Evolutionary conservation across 768 basidiomycete genomes (phyloP).

Genomic region (Suillus lakei): DNA sequence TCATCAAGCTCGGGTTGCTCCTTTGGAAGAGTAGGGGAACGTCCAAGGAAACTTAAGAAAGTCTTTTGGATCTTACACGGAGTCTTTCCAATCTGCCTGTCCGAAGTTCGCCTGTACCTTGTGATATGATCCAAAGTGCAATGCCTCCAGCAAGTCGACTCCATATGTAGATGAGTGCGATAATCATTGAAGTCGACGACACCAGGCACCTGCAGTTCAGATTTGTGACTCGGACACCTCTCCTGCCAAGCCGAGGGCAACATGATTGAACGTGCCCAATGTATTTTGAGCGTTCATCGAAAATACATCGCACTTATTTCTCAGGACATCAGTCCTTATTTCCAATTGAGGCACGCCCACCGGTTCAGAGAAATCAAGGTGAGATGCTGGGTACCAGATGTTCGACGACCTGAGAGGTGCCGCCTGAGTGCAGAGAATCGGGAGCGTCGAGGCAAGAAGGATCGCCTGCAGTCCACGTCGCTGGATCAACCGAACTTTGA

Average conservation of each 20-base stretch:
- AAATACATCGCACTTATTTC: not conserved
- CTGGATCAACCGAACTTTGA: not conserved
- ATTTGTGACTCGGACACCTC: constrained; percentile 89
- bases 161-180: constrained; percentile 77
- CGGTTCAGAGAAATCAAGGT: not conserved
- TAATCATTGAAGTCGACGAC: constrained; percentile 76
- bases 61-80: constrained; percentile 53
- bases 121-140: constrained; percentile 68
- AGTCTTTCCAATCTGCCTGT: constrained; percentile 74
- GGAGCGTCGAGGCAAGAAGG: not conserved
- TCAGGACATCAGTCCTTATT: constrained; percentile 27
- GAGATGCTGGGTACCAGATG: not conserved
- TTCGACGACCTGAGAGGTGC: not conserved
- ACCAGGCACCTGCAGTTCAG: constrained; percentile 77
- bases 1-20: not conserved
- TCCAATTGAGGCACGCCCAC: not conserved
- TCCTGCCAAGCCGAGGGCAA: not conserved
- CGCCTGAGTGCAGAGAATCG: not conserved
- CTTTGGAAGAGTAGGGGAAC: constrained; percentile 24
- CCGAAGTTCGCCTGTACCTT: constrained; percentile 65
- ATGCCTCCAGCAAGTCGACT: constrained; percentile 77
- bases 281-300: not conserved
- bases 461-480: not conserved
- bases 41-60: not conserved
- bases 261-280: not conserved